Evolutionary conservation across 2,329 filamentous ascomycete genomes (phyloP).

Genomic region (Aspergillus transmontanensis): DNA sequence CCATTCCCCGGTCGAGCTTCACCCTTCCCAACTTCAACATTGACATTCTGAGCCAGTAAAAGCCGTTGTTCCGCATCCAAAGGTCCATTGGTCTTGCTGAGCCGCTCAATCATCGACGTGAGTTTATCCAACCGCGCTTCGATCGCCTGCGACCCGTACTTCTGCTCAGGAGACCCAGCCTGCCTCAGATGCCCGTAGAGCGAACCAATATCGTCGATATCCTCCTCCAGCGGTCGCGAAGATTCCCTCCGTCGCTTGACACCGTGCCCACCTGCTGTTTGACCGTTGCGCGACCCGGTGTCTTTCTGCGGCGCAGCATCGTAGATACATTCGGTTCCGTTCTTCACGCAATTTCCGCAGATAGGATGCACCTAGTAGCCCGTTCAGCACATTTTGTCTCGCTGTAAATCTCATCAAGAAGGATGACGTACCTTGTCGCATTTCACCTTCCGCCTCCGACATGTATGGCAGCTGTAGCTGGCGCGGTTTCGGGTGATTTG

Average conservation of each 20-base stretch:
- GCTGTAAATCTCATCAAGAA: background rate
- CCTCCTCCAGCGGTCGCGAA: constrained; percentile 31
- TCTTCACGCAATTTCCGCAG: constrained; percentile 50
- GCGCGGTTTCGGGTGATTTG: constrained; percentile 52
- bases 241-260: constrained; percentile 39
- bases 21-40: constrained; percentile 18
- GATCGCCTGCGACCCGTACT: constrained; percentile 40
- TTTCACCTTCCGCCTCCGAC: constrained; percentile 51
- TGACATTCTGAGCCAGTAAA: constrained; percentile 18
- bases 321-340: constrained; percentile 46
- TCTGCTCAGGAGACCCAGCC: constrained; percentile 28
- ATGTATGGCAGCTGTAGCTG: constrained; percentile 51
- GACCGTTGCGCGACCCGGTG: constrained; percentile 11
- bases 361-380: constrained; percentile 43
- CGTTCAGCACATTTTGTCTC: constrained; percentile 1
- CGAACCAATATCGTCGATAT: constrained; percentile 37
- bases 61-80: constrained; percentile 28
- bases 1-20: constrained; percentile 23
- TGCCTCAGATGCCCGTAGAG: constrained; percentile 33
- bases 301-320: constrained; percentile 36
- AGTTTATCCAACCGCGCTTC: constrained; percentile 48
- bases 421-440: constrained; percentile 42
- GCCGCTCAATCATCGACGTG: constrained; percentile 47
- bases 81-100: constrained; percentile 39
- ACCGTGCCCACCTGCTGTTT: constrained; percentile 28